Percentiles rank a stretch among this genome's conserved stretches.
Evolutionary conservation across 768 basidiomycete genomes (phyloP).

Genomic region (Hericium alpestre): DNA sequence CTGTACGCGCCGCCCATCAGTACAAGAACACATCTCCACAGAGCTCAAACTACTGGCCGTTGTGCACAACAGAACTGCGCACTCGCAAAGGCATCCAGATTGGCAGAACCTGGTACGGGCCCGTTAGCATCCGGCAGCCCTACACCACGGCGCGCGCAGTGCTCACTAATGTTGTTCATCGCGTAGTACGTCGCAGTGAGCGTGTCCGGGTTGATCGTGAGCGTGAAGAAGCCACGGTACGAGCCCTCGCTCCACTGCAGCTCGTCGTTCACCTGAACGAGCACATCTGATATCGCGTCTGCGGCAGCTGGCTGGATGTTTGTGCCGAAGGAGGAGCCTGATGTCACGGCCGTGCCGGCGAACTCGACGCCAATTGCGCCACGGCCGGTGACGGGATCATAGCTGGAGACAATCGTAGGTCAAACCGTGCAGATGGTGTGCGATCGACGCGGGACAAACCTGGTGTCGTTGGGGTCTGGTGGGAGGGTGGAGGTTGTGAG

Average conservation of each 20-base stretch:
- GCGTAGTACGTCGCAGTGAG: conserved; percentile 45
- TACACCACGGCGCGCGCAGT: background rate
- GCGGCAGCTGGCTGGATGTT: conserved; percentile 29
- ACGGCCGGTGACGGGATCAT: conserved; percentile 35
- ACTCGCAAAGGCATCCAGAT: conserved; percentile 34
- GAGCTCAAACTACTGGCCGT: conserved; percentile 7
- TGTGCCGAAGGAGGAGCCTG: conserved; percentile 35
- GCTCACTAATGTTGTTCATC: conserved; percentile 38
- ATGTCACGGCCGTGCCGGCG: conserved; percentile 51
- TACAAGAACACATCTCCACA: background rate
- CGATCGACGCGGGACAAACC: conserved; percentile 20
- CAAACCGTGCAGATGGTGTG: background rate
- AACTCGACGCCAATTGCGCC: conserved; percentile 52
- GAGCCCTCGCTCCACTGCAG: conserved; percentile 54
- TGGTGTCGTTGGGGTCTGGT: conserved; percentile 40
- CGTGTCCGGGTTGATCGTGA: conserved; percentile 34
- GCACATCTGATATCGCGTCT: conserved; percentile 25
- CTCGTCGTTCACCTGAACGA: conserved; percentile 34
- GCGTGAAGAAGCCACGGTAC: conserved; percentile 49
- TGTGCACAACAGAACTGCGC: conserved; percentile 32
- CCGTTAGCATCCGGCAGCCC: background rate
- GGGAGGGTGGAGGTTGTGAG: background rate
- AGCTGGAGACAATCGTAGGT: conserved; percentile 19
- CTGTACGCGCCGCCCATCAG: conserved; percentile 13
- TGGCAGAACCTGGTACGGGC: conserved; percentile 25